phyloP scores from a whole-genome alignment of 2,329 filamentous ascomycete genomes.

The Aspergillus sp. region DNA sequence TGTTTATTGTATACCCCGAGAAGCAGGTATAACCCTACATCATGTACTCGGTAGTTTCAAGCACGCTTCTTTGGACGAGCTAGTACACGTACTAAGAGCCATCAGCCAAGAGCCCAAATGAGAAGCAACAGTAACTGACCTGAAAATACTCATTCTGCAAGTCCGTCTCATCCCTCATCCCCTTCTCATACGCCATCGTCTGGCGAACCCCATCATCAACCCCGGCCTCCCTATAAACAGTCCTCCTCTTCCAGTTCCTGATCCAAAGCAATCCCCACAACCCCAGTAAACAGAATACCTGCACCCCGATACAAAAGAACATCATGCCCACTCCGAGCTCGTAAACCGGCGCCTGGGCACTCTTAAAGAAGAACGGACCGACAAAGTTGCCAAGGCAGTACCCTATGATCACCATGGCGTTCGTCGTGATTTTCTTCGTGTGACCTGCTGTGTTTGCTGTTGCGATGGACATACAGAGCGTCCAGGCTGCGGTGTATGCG shows the following conservation, averaged over 20 bases:
- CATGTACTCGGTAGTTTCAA: too few relatives aligned
- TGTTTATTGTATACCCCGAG: too few relatives aligned
- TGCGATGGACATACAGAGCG: constrained; percentile 30
- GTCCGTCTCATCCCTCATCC: not conserved
- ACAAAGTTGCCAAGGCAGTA: not conserved
- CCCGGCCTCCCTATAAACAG: not conserved
- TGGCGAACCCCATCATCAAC: not conserved
- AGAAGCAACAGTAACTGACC: not conserved
- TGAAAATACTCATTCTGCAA: not conserved
- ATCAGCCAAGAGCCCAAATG: too few relatives aligned
- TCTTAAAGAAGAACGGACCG: not conserved
- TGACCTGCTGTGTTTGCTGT: constrained; percentile 32
- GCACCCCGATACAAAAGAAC: not conserved
- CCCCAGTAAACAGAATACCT: not conserved
- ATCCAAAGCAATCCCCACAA: not conserved
- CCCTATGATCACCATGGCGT: not conserved
- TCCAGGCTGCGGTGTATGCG: constrained; percentile 30
- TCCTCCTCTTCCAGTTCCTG: not conserved
- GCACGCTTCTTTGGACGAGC: too few relatives aligned
- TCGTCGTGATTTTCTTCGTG: constrained; percentile 20
- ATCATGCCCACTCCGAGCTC: not conserved
- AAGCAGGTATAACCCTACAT: too few relatives aligned
- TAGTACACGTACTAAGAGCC: too few relatives aligned
- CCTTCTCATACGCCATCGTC: not conserved
- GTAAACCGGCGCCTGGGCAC: not conserved